phyloP scores from a whole-genome alignment of 805 yeast genomes.

The Pichia kluyveri region DNA sequence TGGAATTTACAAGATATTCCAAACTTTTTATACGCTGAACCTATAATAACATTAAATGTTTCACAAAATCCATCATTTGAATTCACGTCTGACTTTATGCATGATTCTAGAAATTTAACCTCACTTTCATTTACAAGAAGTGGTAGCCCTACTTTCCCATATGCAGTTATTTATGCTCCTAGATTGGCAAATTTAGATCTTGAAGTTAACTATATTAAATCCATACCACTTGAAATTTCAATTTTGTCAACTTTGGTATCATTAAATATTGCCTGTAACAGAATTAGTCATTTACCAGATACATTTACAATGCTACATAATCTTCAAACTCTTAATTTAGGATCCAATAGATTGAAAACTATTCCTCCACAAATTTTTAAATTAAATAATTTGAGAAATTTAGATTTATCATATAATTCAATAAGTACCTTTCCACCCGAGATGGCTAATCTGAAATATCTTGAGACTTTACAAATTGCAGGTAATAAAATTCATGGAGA shows the following conservation, averaged over 20 bases:
- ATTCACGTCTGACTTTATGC: conserved; percentile 78
- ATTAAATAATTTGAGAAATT: conserved; percentile 47
- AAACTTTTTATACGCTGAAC: conserved; percentile 69
- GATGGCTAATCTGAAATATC: conserved; percentile 46
- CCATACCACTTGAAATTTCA: conserved; percentile 49
- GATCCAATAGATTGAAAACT: conserved; percentile 61
- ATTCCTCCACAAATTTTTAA: conserved; percentile 62
- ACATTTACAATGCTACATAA: conserved; percentile 46
- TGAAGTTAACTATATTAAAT: conserved; percentile 68
- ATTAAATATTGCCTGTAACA: conserved; percentile 68
- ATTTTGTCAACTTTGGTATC: conserved; percentile 45
- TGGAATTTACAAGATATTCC: conserved; percentile 80
- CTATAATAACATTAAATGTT: conserved; percentile 73
- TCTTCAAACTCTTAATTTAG: conserved; percentile 56
- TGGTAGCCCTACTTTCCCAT: conserved; percentile 68
- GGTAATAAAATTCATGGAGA: conserved; percentile 54
- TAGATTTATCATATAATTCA: conserved; percentile 79
- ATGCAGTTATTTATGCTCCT: conserved; percentile 60
- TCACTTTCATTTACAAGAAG: conserved; percentile 62
- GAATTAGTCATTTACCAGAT: conserved; percentile 52
- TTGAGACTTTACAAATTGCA: conserved; percentile 64
- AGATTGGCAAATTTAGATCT: conserved; percentile 60
- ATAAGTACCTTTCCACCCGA: conserved; percentile 52
- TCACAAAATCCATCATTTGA: conserved; percentile 81
- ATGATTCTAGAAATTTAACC: conserved; percentile 61